Conservation (phyloP, 257 asterid genomes). For the Linderniella brevidens region DNA sequence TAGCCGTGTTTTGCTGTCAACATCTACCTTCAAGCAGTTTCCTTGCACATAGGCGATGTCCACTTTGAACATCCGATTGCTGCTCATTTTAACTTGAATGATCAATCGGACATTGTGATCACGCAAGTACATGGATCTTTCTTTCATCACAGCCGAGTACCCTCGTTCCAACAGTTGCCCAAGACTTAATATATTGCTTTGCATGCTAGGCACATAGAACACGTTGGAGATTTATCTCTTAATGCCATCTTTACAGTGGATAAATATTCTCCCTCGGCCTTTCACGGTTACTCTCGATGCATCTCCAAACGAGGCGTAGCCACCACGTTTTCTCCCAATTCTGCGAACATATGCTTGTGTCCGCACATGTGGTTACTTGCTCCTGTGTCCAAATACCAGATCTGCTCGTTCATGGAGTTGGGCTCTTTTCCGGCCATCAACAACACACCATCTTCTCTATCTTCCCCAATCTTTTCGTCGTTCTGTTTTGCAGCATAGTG, state of each 20-base stretch:
- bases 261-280: neutral
- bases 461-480: no score
- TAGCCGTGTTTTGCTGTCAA: neutral
- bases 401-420: no score
- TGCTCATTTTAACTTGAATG: neutral
- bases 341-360: neutral
- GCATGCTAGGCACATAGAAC: neutral
- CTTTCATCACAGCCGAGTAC: neutral
- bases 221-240: neutral
- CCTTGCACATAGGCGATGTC: neutral
- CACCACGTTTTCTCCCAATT: neutral
- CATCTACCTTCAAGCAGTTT: neutral
- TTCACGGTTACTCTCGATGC: neutral
- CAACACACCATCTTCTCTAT: no score
- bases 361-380: neutral
- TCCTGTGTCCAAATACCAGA: no score
- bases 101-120: neutral
- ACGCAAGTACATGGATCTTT: neutral
- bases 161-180: neutral
- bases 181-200: neutral
- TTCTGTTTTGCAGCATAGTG: no score
- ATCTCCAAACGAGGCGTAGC: neutral
- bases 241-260: neutral
- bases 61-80: neutral
- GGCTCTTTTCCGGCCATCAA: no score